These are phyloP conservation scores for Diutina sp. DNA, from an alignment of 1,139 yeast genomes.

Conservation along the genomic window DNA sequence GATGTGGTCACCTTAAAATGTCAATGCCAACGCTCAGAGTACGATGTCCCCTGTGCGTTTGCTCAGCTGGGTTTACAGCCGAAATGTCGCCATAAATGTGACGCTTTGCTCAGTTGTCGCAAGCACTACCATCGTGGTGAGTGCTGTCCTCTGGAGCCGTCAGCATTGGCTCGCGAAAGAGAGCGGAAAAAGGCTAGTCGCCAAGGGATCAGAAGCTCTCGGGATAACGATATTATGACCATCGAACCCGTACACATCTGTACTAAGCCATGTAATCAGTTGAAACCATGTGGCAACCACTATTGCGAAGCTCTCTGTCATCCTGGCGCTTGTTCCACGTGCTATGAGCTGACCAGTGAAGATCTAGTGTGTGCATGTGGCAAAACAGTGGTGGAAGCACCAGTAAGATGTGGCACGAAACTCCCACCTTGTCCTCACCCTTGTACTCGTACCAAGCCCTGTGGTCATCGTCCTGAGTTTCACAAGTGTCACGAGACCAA, in stretches of 20 bases:
- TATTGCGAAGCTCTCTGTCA: conserved; percentile 69
- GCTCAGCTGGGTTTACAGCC: conserved; percentile 39
- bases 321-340: conserved; percentile 72
- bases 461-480: conserved; percentile 68
- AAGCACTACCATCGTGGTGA: conserved; percentile 60
- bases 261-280: conserved; percentile 52
- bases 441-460: conserved; percentile 45
- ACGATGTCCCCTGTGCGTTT: conserved; percentile 52
- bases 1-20: conserved; percentile 32
- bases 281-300: conserved; percentile 63
- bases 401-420: conserved; percentile 78
- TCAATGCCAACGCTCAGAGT: conserved; percentile 36
- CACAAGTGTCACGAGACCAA: conserved; percentile 68
- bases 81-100: conserved; percentile 62
- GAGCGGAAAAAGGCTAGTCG: conserved; percentile 36
- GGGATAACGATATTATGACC: conserved; percentile 35
- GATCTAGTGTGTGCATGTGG: conserved; percentile 85
- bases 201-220: conserved; percentile 23
- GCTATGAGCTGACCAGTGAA: conserved; percentile 71
- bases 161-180: conserved; percentile 53
- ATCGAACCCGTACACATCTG: conserved; percentile 77
- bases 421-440: conserved; percentile 53
- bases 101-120: conserved; percentile 65
- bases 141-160: conserved; percentile 61
- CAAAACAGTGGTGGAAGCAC: conserved; percentile 65